These are phyloP conservation scores for Suhomyces xylopsoci DNA, from an alignment of 805 yeast species.

Conservation along the genomic window DNA sequence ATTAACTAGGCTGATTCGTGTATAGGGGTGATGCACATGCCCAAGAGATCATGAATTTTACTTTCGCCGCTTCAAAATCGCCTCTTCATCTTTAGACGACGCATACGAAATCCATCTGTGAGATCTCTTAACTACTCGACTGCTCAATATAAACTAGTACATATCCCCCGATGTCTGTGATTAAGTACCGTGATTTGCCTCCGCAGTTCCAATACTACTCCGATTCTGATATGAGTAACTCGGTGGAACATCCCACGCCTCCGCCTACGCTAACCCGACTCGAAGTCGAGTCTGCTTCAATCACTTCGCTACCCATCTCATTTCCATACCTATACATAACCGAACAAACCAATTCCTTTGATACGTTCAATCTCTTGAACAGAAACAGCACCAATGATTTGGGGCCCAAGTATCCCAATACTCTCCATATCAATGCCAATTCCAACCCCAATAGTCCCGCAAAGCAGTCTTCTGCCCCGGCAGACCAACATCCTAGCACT, in stretches of 20 bases:
- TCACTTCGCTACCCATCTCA: slow-evolving; percentile 27
- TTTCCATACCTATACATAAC: slow-evolving; percentile 25
- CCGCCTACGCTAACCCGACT: slow-evolving; percentile 8
- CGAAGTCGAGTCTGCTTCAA: slow-evolving; percentile 24
- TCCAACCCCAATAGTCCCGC: not conserved
- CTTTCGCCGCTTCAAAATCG: not conserved
- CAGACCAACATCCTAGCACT: too few species aligned
- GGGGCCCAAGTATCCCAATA: slow-evolving; percentile 24
- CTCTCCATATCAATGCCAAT: slow-evolving; percentile 6
- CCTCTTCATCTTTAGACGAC: not conserved
- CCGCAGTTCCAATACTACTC: slow-evolving; percentile 3
- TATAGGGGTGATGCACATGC: not conserved
- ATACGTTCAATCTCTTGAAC: slow-evolving; percentile 23
- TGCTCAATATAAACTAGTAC: not conserved
- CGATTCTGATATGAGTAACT: slow-evolving; percentile 1
- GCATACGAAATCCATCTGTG: not conserved
- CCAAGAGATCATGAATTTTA: not conserved
- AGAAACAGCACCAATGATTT: slow-evolving; percentile 4
- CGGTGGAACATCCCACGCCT: not conserved
- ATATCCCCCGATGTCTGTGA: not conserved
- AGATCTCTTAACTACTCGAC: not conserved
- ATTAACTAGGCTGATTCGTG: too few species aligned
- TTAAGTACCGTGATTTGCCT: not conserved
- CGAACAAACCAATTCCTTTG: slow-evolving; percentile 20
- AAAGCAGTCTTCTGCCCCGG: not conserved